Base-by-base conservation (phyloP, 2,329 filamentous ascomycete species). In the Trichoderma sp. region DNA sequence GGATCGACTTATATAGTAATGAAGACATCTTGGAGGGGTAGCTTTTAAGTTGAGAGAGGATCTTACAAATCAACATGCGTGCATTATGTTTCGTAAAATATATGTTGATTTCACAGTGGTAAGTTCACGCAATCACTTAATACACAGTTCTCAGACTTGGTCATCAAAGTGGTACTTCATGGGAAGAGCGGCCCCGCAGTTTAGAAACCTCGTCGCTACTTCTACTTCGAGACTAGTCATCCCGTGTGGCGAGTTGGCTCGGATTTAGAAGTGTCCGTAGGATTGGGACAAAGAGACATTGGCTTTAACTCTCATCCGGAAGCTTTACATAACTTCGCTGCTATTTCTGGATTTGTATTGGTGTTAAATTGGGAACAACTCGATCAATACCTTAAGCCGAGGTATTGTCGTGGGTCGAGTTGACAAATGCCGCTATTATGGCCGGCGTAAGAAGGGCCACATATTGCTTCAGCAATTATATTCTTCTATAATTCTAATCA, bases 21-120 rank as follows among this genome's bases (percentile, higher is more conserved):
- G 7, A 4, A 21, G 45, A 50, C n/a, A 50, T 50, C 11, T 11
- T 50, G n/a, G 2, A 50, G 18, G n/a, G 1, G 9, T 21, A 50
- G 3, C 3, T 4, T 50, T n/a, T 2, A 21, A 8, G 4, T n/a
- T 50, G 38, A 50, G 41, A 50, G 2, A 1, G 0, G 0, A 4
- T 11, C 41, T 50, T 50, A 50, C 41, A 50, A 50, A 50, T n/a
- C 41, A 50, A 50, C 18, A 9, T 50, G n/a, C 8, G 9, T 50
- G 8, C 45, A 21, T 21, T 21, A 21, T 21, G 8, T 21, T 50
- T 12, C 1, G 45, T 50, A 4, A 50, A 50, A 4, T n/a, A 18
- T 21, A 50, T 50, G n/a, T 50, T 50, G n/a, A 50, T 50, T 4
- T 7, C 45, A 4, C 45, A n/a, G 45, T 11, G 3, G 11, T 6